phyloP scores from a whole-genome alignment of 495 filamentous ascomycete genomes.

The Aspergillus mulundensis region DNA sequence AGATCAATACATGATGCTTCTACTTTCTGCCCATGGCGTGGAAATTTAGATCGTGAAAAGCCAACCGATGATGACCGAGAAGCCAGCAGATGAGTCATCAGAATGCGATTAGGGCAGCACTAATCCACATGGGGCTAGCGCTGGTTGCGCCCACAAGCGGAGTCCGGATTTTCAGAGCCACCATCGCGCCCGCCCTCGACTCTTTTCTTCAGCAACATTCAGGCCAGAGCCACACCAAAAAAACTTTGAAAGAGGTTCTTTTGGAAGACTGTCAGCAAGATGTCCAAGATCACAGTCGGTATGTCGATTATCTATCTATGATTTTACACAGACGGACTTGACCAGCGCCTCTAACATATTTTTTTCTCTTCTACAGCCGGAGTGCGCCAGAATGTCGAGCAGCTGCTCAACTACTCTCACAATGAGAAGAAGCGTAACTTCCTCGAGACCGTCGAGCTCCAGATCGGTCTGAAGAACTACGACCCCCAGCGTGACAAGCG shows the following conservation, averaged over 20 bases:
- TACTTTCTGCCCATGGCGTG: too few species aligned
- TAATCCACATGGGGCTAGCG: constrained; percentile 33
- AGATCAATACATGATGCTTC: too few species aligned
- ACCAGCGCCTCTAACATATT: constrained; percentile 19
- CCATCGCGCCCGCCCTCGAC: constrained; percentile 14
- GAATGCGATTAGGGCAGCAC: constrained; percentile 33
- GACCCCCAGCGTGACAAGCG: constrained; percentile 99
- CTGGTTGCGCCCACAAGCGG: constrained; percentile 42
- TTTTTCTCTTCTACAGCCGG: constrained; percentile 57
- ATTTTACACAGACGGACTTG: background rate
- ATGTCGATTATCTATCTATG: constrained; percentile 29
- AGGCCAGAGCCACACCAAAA: constrained; percentile 70
- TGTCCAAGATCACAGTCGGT: constrained; percentile 90
- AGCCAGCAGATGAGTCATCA: constrained; percentile 26
- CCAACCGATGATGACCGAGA: too few species aligned
- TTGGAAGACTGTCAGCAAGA: constrained; percentile 61
- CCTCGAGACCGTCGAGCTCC: constrained; percentile 85
- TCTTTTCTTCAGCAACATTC: constrained; percentile 30
- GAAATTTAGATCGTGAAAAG: too few species aligned
- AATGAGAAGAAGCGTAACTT: constrained; percentile 99
- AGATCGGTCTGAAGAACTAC: constrained; percentile 99
- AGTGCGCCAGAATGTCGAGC: constrained; percentile 90
- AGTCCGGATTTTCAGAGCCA: constrained; percentile 34
- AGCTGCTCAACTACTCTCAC: constrained; percentile 87
- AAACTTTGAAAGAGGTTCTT: constrained; percentile 46